Conservation (phyloP, 371 early-diverging fungal genomes). For the Mucor irregularis region DNA sequence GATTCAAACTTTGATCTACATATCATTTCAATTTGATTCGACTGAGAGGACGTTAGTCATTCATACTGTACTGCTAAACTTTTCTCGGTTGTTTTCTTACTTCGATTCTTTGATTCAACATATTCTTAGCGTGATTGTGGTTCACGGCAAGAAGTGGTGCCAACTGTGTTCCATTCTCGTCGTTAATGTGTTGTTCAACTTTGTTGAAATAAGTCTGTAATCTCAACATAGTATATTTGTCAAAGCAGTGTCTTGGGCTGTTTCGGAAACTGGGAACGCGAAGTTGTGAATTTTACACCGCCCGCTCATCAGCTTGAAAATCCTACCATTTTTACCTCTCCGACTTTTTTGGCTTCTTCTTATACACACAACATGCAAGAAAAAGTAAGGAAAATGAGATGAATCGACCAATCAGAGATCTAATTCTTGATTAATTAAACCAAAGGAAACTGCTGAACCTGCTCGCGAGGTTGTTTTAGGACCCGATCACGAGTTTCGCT, state of each 20-base stretch:
- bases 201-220: conserved; percentile 21
- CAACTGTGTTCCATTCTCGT: conserved; percentile 30
- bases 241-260: no score
- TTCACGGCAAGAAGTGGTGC: conserved; percentile 24
- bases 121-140: conserved; percentile 19
- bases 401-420: neutral
- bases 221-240: neutral
- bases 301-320: no score
- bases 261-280: no score
- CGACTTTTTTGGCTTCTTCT: neutral
- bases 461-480: conserved; percentile 46
- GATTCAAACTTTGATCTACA: conserved; percentile 29
- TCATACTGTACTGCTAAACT: neutral
- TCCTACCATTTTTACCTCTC: neutral
- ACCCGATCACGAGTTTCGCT: conserved; percentile 71
- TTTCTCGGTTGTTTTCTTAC: neutral
- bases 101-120: conserved; percentile 18
- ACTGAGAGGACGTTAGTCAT: neutral
- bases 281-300: no score
- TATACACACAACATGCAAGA: neutral
- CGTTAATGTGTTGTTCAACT: conserved; percentile 8
- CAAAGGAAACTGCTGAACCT: conserved; percentile 21
- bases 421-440: neutral
- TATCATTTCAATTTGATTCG: conserved; percentile 27
- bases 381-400: neutral